phyloP scores from a whole-genome alignment of 2,329 filamentous ascomycete genomes.

The Cytospora chrysosperma region DNA sequence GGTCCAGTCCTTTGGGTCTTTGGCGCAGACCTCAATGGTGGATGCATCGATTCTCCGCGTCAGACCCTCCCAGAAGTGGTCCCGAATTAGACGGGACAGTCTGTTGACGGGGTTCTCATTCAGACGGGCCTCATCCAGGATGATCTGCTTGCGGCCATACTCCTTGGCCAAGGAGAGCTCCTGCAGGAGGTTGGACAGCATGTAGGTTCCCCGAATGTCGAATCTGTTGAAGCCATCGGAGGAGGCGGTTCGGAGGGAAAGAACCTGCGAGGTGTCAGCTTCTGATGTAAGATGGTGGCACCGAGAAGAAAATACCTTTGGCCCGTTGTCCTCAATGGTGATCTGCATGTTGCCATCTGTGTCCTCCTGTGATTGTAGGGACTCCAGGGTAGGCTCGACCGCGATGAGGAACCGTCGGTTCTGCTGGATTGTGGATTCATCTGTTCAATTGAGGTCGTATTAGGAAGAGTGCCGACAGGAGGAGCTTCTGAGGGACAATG shows the following conservation, averaged over 20 bases:
- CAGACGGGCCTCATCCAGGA: slow-evolving; percentile 85
- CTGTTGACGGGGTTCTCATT: slow-evolving; percentile 95
- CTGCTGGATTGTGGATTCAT: slow-evolving; percentile 67
- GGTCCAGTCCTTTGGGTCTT: slow-evolving; percentile 95
- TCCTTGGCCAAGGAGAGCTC: slow-evolving; percentile 91
- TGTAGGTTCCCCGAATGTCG: slow-evolving; percentile 93
- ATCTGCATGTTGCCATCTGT: slow-evolving; percentile 95
- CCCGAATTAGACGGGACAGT: slow-evolving; percentile 79
- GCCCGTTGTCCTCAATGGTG: slow-evolving; percentile 92
- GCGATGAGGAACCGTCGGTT: slow-evolving; percentile 79
- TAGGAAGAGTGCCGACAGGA: slow-evolving; percentile 1
- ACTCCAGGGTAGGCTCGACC: slow-evolving; percentile 79
- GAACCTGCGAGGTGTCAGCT: slow-evolving; percentile 51
- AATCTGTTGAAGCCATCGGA: slow-evolving; percentile 85
- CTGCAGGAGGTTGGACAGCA: slow-evolving; percentile 94
- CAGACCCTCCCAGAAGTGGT: slow-evolving; percentile 89
- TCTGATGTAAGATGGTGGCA: neutral
- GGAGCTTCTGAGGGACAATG: neutral
- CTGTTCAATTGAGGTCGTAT: slow-evolving; percentile 43
- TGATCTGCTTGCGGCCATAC: slow-evolving; percentile 83
- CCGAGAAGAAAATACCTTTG: slow-evolving; percentile 61
- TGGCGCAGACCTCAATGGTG: slow-evolving; percentile 80
- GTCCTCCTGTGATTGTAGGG: slow-evolving; percentile 80
- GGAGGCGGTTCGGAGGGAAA: slow-evolving; percentile 79
- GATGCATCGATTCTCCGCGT: slow-evolving; percentile 88